Evolutionary conservation across 2,329 filamentous ascomycete species (phyloP).

Genomic region (Mollisiaceae sp.): DNA sequence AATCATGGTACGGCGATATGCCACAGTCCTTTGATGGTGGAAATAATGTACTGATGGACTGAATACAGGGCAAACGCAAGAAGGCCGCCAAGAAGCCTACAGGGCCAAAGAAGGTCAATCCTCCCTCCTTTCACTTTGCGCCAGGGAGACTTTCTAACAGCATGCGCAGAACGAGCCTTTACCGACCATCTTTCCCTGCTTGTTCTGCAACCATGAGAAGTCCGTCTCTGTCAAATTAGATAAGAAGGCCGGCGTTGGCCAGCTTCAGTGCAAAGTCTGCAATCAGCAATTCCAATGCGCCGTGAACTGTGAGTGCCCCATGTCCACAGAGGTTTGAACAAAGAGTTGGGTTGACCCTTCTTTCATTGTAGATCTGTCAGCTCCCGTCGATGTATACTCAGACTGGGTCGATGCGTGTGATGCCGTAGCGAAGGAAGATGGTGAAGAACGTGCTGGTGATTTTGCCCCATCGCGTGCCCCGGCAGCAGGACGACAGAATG

Average conservation of each 20-base stretch:
- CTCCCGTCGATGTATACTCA: constrained; percentile 92
- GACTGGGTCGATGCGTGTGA: constrained; percentile 98
- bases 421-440: constrained; percentile 68
- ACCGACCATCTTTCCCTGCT: constrained; percentile 87
- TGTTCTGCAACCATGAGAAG: constrained; percentile 98
- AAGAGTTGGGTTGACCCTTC: constrained; percentile 24
- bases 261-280: constrained; percentile 89
- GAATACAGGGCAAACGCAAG: constrained; percentile 85
- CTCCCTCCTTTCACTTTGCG: not conserved
- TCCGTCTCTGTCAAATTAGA: constrained; percentile 90
- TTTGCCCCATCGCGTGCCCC: constrained; percentile 33
- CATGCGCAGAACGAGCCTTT: constrained; percentile 67
- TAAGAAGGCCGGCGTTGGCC: constrained; percentile 87
- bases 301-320: constrained; percentile 79
- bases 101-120: constrained; percentile 78
- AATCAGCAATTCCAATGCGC: constrained; percentile 91
- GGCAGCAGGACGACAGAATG: constrained; percentile 28
- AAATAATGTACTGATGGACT: not conserved
- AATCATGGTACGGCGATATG: constrained; percentile 15
- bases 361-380: constrained; percentile 72
- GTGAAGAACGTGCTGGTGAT: constrained; percentile 44
- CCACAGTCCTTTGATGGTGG: not conserved
- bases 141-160: constrained; percentile 4
- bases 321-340: not conserved
- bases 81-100: constrained; percentile 84